Conservation (phyloP, 2,329 filamentous ascomycete species). For the Zasmidium citrigriseum region DNA sequence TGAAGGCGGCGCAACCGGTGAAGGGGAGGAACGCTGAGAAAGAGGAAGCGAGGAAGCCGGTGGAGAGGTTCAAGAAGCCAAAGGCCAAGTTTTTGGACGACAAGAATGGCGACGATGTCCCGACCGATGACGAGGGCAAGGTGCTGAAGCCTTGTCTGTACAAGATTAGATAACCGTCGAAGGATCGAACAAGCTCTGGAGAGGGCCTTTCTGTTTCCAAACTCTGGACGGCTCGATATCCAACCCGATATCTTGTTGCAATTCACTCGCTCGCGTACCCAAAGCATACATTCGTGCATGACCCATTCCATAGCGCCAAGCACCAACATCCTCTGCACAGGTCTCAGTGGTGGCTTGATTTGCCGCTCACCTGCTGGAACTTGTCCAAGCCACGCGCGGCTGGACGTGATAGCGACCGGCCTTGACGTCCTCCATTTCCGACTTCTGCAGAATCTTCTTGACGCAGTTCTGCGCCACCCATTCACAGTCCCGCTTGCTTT, state of each 20-base stretch:
- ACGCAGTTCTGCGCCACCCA: not conserved
- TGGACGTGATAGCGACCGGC: not conserved
- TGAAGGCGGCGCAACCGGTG: conserved; percentile 74
- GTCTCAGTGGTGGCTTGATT: too few relatives aligned
- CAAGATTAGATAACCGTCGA: conserved; percentile 68
- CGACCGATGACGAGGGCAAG: conserved; percentile 62
- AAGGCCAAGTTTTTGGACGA: conserved; percentile 62
- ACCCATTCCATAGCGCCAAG: too few relatives aligned
- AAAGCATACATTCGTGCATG: too few relatives aligned
- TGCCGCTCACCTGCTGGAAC: too few relatives aligned
- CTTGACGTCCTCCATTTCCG: not conserved
- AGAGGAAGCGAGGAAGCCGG: conserved; percentile 37
- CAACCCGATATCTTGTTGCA: too few relatives aligned
- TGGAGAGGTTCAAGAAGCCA: conserved; percentile 38
- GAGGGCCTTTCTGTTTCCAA: too few relatives aligned
- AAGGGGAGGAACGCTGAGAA: conserved; percentile 70
- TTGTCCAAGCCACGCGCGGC: too few relatives aligned
- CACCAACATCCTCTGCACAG: too few relatives aligned
- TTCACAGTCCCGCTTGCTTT: too few relatives aligned
- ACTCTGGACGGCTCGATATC: too few relatives aligned
- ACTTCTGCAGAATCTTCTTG: not conserved
- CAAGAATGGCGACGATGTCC: conserved; percentile 55
- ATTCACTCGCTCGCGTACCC: too few relatives aligned
- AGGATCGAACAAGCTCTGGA: too few relatives aligned
- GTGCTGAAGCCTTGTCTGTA: conserved; percentile 96